phyloP scores from a whole-genome alignment of 768 basidiomycete species.

The Mycena capillaripes region DNA sequence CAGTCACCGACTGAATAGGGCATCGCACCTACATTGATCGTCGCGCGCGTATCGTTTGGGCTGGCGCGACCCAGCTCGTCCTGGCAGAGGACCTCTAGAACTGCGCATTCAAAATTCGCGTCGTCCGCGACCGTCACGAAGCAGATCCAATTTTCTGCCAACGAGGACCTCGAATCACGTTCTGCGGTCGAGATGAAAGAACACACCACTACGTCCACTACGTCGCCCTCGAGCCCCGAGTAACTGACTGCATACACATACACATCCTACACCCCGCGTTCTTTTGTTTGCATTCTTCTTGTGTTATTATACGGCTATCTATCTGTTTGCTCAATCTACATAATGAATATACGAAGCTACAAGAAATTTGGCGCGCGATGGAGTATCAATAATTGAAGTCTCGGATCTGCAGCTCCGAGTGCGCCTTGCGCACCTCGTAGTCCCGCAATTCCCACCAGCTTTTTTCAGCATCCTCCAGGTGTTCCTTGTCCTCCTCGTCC shows the following conservation, averaged over 20 bases:
- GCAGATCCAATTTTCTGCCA: conserved; percentile 29
- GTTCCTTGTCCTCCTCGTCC: not conserved
- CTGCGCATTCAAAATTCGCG: not conserved
- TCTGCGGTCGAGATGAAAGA: conserved; percentile 23
- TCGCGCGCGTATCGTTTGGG: conserved; percentile 30
- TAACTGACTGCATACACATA: too few relatives aligned
- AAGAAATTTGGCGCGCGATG: not conserved
- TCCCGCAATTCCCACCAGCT: conserved; percentile 22
- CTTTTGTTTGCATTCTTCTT: conserved; percentile 7
- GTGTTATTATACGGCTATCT: not conserved
- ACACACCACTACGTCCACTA: not conserved
- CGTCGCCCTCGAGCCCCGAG: too few relatives aligned
- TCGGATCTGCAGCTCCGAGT: conserved; percentile 24
- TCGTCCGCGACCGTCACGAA: conserved; percentile 4
- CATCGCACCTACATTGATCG: conserved; percentile 32
- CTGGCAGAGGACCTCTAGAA: conserved; percentile 29
- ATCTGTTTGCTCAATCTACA: too few relatives aligned
- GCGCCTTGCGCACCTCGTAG: conserved; percentile 33
- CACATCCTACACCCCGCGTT: not conserved
- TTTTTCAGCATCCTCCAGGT: not conserved
- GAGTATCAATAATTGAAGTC: conserved; percentile 28
- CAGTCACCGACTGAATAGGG: conserved; percentile 1
- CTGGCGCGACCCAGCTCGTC: conserved; percentile 33
- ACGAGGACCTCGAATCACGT: conserved; percentile 25
- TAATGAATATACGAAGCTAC: not conserved